These are phyloP conservation scores for Colletotrichum brevisporum DNA, from an alignment of 2,329 filamentous ascomycete genomes.

Conservation along the genomic window DNA sequence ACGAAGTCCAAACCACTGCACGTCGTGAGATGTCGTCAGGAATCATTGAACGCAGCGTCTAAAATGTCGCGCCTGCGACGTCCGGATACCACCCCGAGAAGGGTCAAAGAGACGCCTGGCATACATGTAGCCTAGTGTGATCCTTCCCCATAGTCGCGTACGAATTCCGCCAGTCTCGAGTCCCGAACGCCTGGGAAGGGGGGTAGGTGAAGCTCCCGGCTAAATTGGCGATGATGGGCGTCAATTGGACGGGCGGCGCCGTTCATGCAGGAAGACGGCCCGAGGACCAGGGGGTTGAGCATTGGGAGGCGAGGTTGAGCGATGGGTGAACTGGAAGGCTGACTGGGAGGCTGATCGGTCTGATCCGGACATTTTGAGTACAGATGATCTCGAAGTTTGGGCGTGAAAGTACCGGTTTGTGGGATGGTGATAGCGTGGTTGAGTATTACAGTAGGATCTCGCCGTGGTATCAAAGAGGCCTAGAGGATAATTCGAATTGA, in stretches of 20 bases:
- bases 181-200: background rate
- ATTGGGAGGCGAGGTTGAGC: background rate
- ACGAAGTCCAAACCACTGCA: no score
- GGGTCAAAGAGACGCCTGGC: background rate
- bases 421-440: no score
- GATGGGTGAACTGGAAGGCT: background rate
- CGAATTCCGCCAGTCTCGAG: constrained; percentile 4
- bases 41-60: no score
- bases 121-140: background rate
- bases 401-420: no score
- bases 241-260: constrained; percentile 1
- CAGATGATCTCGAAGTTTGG: no score
- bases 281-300: no score
- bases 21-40: no score
- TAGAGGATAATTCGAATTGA: no score
- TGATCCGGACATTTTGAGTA: background rate
- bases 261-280: constrained; percentile 19
- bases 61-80: background rate
- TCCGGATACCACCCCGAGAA: background rate
- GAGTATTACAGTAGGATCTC: no score
- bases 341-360: background rate
- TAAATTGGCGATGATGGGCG: background rate
- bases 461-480: no score
- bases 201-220: background rate
- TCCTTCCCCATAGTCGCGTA: background rate